These are phyloP conservation scores for Phytophthora vignae DNA, from an alignment of 352 stramenopile species.

Conservation along the genomic window DNA sequence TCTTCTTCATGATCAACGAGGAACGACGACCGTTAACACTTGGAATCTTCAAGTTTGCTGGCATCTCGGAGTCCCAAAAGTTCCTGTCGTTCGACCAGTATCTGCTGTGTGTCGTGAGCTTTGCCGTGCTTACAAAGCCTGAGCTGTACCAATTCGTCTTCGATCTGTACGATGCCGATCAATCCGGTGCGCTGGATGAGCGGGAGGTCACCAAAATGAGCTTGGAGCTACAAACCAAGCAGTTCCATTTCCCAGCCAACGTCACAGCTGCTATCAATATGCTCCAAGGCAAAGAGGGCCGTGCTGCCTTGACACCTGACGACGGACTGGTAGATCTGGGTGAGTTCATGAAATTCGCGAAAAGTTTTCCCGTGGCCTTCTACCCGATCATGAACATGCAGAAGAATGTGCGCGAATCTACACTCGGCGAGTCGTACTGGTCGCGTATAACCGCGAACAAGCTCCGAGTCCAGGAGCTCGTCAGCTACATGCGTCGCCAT, in stretches of 20 bases:
- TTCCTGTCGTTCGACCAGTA: conserved; percentile 78
- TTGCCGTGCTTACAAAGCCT: conserved; percentile 66
- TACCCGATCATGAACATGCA: conserved; percentile 70
- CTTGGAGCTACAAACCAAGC: conserved; percentile 67
- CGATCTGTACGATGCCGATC: conserved; percentile 72
- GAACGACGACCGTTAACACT: conserved; percentile 59
- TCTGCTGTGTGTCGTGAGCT: conserved; percentile 61
- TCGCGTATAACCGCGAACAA: conserved; percentile 54
- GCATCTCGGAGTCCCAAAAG: conserved; percentile 51
- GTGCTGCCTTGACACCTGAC: conserved; percentile 26
- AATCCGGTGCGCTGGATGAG: conserved; percentile 66
- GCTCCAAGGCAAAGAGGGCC: conserved; percentile 48
- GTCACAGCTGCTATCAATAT: conserved; percentile 64
- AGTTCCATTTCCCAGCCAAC: conserved; percentile 75
- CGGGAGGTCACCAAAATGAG: conserved; percentile 71
- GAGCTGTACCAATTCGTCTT: conserved; percentile 80
- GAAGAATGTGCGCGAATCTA: conserved; percentile 54
- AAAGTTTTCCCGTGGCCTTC: conserved; percentile 59
- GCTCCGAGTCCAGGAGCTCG: conserved; percentile 57
- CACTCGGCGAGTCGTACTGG: conserved; percentile 53
- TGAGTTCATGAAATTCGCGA: conserved; percentile 64
- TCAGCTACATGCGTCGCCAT: conserved; percentile 71
- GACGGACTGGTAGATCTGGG: conserved; percentile 56
- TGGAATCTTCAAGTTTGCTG: conserved; percentile 58
- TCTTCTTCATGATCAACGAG: conserved; percentile 80